A percentile compares a stretch with the other conserved stretches of the same genome.
phyloP scores from a whole-genome alignment of 2,329 filamentous ascomycete genomes.

The Diaporthe destruens region DNA sequence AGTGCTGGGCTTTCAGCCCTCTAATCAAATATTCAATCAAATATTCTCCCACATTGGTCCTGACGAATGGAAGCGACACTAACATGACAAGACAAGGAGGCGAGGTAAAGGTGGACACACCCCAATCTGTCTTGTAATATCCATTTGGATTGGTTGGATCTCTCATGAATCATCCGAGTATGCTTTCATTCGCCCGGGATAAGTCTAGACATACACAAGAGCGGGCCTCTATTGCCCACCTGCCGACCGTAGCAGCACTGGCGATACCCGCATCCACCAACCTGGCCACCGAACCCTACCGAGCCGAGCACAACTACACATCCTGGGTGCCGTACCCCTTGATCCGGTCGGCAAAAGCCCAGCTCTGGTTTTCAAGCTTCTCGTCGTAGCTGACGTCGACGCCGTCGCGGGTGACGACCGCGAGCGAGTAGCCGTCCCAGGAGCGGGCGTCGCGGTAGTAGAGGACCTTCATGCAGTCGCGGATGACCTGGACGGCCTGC shows the following conservation, averaged over 20 bases:
- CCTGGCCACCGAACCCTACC: not conserved
- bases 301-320: slow-evolving; percentile 55
- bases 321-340: slow-evolving; percentile 93
- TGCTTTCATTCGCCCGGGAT: slow-evolving; percentile 6
- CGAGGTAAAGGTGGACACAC: too few relatives aligned
- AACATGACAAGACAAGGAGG: not conserved
- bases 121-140: not conserved
- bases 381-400: slow-evolving; percentile 87
- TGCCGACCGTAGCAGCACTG: not conserved
- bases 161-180: slow-evolving; percentile 12
- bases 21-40: not conserved
- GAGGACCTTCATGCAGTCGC: slow-evolving; percentile 98
- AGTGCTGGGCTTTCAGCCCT: too few relatives aligned
- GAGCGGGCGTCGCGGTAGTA: slow-evolving; percentile 97
- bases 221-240: not conserved
- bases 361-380: slow-evolving; percentile 94
- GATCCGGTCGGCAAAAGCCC: slow-evolving; percentile 97
- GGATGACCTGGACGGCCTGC: slow-evolving; percentile 82
- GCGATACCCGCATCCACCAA: not conserved
- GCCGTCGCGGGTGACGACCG: slow-evolving; percentile 89
- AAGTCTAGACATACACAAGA: slow-evolving; percentile 15
- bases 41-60: too few relatives aligned
- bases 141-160: not conserved
- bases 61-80: not conserved
- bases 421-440: slow-evolving; percentile 91